Evolutionary conservation across 2,329 filamentous ascomycete genomes (phyloP), one percentile per base, ranked within the genome.

Genomic region (Tolypocladium ophioglossoides): DNA sequence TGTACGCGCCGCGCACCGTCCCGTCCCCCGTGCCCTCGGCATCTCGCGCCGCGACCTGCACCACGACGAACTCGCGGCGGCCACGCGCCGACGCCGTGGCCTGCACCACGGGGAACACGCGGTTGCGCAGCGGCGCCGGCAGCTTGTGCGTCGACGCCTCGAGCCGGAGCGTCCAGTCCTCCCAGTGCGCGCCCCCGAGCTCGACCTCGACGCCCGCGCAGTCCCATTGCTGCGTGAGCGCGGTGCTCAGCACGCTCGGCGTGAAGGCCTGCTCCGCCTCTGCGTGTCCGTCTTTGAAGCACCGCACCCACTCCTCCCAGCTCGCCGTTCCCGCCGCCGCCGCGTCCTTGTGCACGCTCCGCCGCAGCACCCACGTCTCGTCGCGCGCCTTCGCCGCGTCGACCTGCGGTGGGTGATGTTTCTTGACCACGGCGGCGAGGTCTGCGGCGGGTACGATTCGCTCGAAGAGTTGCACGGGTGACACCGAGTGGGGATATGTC

Each of bases 91-190:
- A 71, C 12, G 73, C 72, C 40, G 82, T 81, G 54, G 86, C 70
- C 64, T 88, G 80, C 51, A 90, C 66, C 2, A 85, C 81, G 18
- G 83, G 77, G 60, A 90, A 91, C 2, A 80, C 78, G 51, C 87
- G 81, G 58, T 84, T 78, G 55, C 76, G 75, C 9, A 89, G 72
- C n/a, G 81, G 74, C 3, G 74, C 70, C 0, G 78, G 78, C 52
- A 90, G 74, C 48, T 74, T 73, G 66, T 90, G 86, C 54, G 78
- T 77, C 75, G 87, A 86, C 70, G 89, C 83, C 57, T 79, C 77
- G 24, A 87, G 70, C 60, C 64, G 62, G 20, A 84, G 67, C 35
- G 70, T 71, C 61, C 81, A 77, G 47, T 72, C 65, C 1, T 62
- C 68, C 78, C 79, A 84, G 24, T 54, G 63, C 52, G 66, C 62